These are phyloP conservation scores for Dactylellina drechsleri DNA, from an alignment of 2,329 filamentous ascomycete genomes.

Conservation along the genomic window DNA sequence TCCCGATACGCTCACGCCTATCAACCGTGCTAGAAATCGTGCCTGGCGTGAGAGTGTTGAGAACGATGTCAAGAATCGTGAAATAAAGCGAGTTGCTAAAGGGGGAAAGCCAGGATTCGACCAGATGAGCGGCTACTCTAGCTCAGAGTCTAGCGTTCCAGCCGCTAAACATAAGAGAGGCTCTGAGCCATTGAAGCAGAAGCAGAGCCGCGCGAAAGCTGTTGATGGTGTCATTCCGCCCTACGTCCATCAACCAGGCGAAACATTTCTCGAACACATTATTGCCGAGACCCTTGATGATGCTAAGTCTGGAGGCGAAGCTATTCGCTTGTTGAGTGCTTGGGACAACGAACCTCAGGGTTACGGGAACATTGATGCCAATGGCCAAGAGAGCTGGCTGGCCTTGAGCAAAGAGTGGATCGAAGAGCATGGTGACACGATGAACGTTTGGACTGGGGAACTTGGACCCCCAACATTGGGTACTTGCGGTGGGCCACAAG, in stretches of 20 bases:
- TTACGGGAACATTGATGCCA: conserved; percentile 17
- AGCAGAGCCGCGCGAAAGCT: conserved; percentile 19
- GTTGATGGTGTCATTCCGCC: conserved; percentile 26
- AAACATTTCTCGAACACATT: conserved; percentile 48
- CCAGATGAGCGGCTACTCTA: too few species aligned
- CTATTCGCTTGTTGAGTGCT: conserved; percentile 15
- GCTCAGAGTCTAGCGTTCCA: neutral
- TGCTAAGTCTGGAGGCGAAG: conserved; percentile 45
- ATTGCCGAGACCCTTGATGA: conserved; percentile 38
- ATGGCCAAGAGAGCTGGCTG: conserved; percentile 40
- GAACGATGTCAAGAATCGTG: conserved; percentile 33
- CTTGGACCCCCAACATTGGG: too few species aligned
- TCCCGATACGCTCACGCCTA: conserved; percentile 27
- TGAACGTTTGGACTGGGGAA: conserved; percentile 31
- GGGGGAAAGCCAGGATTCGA: neutral
- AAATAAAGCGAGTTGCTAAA: conserved; percentile 8
- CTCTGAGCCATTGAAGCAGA: neutral
- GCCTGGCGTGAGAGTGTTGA: conserved; percentile 35
- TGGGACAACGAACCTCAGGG: conserved; percentile 28
- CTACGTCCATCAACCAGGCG: conserved; percentile 40
- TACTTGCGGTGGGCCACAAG: neutral
- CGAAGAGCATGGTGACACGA: conserved; percentile 15
- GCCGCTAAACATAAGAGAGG: conserved; percentile 8
- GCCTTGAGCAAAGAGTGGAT: conserved; percentile 22
- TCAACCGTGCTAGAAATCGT: conserved; percentile 30